Evolutionary conservation across 352 stramenopile genomes (phyloP).

Genomic region (Phytophthora pini): DNA sequence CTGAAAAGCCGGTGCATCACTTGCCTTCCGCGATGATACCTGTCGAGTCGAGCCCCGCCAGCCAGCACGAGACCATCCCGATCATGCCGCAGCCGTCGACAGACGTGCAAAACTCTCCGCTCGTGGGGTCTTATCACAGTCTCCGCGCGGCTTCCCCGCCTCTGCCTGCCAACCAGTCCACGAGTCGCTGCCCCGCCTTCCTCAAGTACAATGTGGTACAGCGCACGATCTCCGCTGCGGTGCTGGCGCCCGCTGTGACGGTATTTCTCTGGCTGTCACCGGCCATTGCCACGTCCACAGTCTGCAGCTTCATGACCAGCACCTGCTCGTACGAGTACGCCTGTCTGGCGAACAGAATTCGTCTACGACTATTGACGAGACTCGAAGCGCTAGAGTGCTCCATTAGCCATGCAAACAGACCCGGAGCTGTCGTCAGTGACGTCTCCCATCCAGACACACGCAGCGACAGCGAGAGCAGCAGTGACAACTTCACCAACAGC

Average conservation of each 20-base stretch:
- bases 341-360: constrained; percentile 75
- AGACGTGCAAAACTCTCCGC: constrained; percentile 28
- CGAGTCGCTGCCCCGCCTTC: constrained; percentile 26
- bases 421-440: constrained; percentile 9
- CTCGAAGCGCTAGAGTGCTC: constrained; percentile 38
- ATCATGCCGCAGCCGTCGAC: constrained; percentile 29
- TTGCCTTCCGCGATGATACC: not conserved
- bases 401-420: not conserved
- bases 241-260: constrained; percentile 70
- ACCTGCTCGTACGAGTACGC: constrained; percentile 80
- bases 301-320: constrained; percentile 72
- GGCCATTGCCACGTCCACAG: constrained; percentile 65
- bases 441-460: constrained; percentile 13
- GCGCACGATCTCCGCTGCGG: constrained; percentile 60
- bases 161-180: constrained; percentile 1
- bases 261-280: constrained; percentile 81
- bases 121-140: constrained; percentile 17
- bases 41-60: not conserved
- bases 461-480: constrained; percentile 31
- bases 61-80: constrained; percentile 14
- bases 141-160: constrained; percentile 3
- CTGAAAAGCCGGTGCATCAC: not conserved
- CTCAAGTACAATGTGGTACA: constrained; percentile 64
- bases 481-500: constrained; percentile 21
- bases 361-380: constrained; percentile 48